Percentiles rank a stretch among this genome's conserved stretches.
These are phyloP conservation scores for Priceomyces melissophilus DNA, from an alignment of 805 yeast species.

Conservation along the genomic window DNA sequence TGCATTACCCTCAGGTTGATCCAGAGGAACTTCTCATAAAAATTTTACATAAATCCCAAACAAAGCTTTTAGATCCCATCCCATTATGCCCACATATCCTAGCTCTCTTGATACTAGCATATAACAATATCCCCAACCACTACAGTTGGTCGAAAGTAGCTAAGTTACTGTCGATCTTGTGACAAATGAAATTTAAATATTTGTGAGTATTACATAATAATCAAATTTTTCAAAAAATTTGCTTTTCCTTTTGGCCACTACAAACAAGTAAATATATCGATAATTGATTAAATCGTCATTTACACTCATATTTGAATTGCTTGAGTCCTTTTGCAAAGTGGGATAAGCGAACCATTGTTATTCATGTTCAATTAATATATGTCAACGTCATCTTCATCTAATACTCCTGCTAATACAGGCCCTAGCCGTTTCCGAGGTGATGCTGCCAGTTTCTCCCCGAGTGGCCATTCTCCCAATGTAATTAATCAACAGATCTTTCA, in stretches of 20 bases:
- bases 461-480: constrained; percentile 14
- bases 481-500: constrained; percentile 9
- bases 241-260: constrained; percentile 9
- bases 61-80: constrained; percentile 9
- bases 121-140: constrained; percentile 2
- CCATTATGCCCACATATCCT: constrained; percentile 24
- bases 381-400: constrained; percentile 22
- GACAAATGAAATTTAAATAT: background rate
- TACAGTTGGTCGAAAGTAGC: background rate
- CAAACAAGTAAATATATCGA: constrained; percentile 4
- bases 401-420: constrained; percentile 23
- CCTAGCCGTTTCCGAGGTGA: constrained; percentile 37
- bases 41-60: constrained; percentile 1
- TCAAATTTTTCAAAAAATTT: constrained; percentile 9
- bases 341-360: background rate
- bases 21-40: background rate
- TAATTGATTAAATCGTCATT: background rate
- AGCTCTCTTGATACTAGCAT: constrained; percentile 10
- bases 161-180: background rate
- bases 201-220: constrained; percentile 5
- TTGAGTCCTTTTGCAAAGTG: background rate
- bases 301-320: background rate
- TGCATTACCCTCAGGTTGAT: no score
- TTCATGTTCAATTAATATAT: constrained; percentile 9
- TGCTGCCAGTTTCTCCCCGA: constrained; percentile 37